Evolutionary conservation across 805 yeast species (phyloP).

Genomic region (Yarrowia sp.): DNA sequence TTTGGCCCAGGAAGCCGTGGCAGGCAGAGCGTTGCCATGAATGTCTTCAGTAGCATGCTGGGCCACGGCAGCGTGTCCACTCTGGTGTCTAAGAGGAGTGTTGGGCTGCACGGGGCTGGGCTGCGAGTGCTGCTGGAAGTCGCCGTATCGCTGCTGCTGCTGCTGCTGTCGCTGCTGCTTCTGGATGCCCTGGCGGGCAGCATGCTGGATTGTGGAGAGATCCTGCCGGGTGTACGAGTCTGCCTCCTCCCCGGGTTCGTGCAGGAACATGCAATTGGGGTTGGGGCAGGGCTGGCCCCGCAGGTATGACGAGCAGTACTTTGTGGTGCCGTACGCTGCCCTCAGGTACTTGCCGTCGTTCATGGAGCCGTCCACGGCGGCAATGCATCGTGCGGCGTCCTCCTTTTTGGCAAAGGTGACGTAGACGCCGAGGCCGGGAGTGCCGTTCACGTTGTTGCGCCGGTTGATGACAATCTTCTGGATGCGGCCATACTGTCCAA

Average conservation of each 20-base stretch:
- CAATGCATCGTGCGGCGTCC: slow-evolving; percentile 93
- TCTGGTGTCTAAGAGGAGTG: slow-evolving; percentile 33
- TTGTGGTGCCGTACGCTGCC: slow-evolving; percentile 98
- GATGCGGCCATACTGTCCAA: slow-evolving; percentile 98
- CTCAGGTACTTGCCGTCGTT: slow-evolving; percentile 88
- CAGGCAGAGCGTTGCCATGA: slow-evolving; percentile 64
- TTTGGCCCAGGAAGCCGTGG: slow-evolving; percentile 73
- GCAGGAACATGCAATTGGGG: slow-evolving; percentile 98
- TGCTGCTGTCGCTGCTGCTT: slow-evolving; percentile 39
- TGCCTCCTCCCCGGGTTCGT: slow-evolving; percentile 99
- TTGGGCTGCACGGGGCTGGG: slow-evolving; percentile 28
- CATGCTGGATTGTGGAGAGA: slow-evolving; percentile 69
- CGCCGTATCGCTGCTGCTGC: slow-evolving; percentile 33
- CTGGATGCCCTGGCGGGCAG: slow-evolving; percentile 48
- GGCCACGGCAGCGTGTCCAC: slow-evolving; percentile 40
- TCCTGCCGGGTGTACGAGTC: slow-evolving; percentile 93
- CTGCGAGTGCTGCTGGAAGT: slow-evolving; percentile 29
- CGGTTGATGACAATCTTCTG: slow-evolving; percentile 90
- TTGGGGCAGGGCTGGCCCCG: slow-evolving; percentile 97
- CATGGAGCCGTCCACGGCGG: slow-evolving; percentile 88
- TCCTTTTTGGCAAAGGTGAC: slow-evolving; percentile 93
- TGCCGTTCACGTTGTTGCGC: slow-evolving; percentile 64
- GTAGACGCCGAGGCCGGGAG: slow-evolving; percentile 90
- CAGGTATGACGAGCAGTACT: slow-evolving; percentile 94
- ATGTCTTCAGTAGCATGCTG: slow-evolving; percentile 41